Evolutionary conservation across 306 rosid species (phyloP).

Genomic region (Lathyrus sativus): DNA sequence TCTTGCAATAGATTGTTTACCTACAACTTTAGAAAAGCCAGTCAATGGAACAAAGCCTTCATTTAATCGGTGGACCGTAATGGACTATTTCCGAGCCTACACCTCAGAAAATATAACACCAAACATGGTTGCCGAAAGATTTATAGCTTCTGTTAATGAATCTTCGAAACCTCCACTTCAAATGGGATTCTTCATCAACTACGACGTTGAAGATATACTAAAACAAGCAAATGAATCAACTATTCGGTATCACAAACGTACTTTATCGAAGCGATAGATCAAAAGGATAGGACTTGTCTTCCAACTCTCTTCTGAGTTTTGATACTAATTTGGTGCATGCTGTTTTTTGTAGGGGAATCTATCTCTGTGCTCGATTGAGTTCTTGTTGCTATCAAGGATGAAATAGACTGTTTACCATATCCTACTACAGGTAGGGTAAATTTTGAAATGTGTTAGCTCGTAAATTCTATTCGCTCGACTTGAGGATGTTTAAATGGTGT

Average conservation of each 20-base stretch:
- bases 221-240: conserved; percentile 79
- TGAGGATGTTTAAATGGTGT: conserved; percentile 16
- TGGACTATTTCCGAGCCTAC: conserved; percentile 74
- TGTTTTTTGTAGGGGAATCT: too few relatives aligned
- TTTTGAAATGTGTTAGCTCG: conserved; percentile 8
- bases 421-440: conserved; percentile 77
- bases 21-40: conserved; percentile 37
- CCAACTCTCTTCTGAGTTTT: too few relatives aligned
- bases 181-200: conserved; percentile 83
- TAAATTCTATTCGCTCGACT: conserved; percentile 1
- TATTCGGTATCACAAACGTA: conserved; percentile 68
- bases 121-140: conserved; percentile 35
- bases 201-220: conserved; percentile 59
- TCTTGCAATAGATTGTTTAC: conserved; percentile 61
- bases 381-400: conserved; percentile 87
- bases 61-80: conserved; percentile 72
- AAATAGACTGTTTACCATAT: conserved; percentile 89
- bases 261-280: conserved; percentile 13
- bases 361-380: too few relatives aligned
- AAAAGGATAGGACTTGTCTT: neutral
- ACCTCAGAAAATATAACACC: too few relatives aligned
- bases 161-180: conserved; percentile 34
- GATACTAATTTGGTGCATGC: too few relatives aligned
- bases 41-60: conserved; percentile 33
- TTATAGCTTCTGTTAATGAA: too few relatives aligned